Evolutionary conservation across 1,284 basidiomycete genomes (phyloP).

Genomic region (Gomphus sp.): DNA sequence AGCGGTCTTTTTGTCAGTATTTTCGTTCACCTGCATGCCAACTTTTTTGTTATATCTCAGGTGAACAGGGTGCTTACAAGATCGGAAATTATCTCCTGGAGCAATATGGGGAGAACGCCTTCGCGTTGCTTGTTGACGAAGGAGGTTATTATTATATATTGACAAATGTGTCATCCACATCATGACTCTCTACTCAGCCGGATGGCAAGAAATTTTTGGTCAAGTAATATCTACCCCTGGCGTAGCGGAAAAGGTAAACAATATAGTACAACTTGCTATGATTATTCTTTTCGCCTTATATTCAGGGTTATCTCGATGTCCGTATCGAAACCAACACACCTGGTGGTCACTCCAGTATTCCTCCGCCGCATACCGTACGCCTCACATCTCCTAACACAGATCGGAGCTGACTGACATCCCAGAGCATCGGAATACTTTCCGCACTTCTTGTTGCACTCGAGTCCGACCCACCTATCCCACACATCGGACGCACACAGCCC

Average conservation of each 20-base stretch:
- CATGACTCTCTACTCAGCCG: constrained; percentile 22
- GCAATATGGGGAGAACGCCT: constrained; percentile 48
- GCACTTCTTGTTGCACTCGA: constrained; percentile 47
- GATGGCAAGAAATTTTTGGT: constrained; percentile 26
- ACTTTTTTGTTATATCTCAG: constrained; percentile 14
- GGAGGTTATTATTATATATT: constrained; percentile 29
- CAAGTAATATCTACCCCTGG: constrained; percentile 39
- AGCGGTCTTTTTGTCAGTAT: constrained; percentile 36
- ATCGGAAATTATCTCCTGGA: constrained; percentile 39
- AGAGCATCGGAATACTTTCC: constrained; percentile 58
- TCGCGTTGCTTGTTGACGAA: constrained; percentile 56
- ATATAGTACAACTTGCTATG: neutral
- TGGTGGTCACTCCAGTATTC: constrained; percentile 61
- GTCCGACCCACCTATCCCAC: constrained; percentile 34
- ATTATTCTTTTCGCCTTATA: neutral
- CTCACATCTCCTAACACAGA: neutral
- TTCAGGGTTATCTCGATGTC: constrained; percentile 44
- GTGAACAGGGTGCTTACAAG: constrained; percentile 35
- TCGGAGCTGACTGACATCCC: neutral
- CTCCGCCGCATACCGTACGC: constrained; percentile 45
- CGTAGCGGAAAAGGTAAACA: constrained; percentile 45
- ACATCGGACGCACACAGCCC: constrained; percentile 33
- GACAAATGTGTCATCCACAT: neutral
- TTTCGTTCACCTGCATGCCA: neutral
- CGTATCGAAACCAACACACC: constrained; percentile 44